phyloP scores from a whole-genome alignment of 2,329 filamentous ascomycete genomes.

The Drechslerella dactyloides region DNA sequence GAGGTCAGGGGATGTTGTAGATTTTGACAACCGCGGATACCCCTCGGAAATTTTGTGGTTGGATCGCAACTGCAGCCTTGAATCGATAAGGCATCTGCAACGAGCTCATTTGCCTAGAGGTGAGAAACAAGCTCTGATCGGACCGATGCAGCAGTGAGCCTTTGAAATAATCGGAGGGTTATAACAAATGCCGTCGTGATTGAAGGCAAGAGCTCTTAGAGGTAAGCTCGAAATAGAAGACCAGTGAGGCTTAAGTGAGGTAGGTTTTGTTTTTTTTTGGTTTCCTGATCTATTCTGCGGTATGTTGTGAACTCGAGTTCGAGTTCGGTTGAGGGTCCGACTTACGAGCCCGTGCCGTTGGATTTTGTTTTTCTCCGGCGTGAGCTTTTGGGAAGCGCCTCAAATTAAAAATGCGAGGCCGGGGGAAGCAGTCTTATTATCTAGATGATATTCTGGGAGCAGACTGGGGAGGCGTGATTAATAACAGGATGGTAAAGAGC shows the following conservation, averaged over 20 bases:
- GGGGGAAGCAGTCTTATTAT: conserved; percentile 3
- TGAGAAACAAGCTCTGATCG: conserved; percentile 2
- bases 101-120: conserved; percentile 44
- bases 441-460: conserved; percentile 13
- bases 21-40: conserved; percentile 42
- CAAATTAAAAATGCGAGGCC: conserved; percentile 36
- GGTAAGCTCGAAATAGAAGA: conserved; percentile 17
- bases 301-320: neutral
- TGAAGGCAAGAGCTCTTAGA: conserved; percentile 10
- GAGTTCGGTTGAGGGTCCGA: conserved; percentile 3
- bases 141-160: conserved; percentile 20
- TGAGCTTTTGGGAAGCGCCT: conserved; percentile 9
- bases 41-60: conserved; percentile 18
- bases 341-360: conserved; percentile 20
- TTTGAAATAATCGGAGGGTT: conserved; percentile 43
- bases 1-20: conserved; percentile 49
- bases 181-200: conserved; percentile 31
- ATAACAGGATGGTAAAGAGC: conserved; percentile 29
- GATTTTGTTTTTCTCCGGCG: conserved; percentile 26
- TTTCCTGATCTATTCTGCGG: neutral
- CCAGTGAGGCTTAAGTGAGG: conserved; percentile 6
- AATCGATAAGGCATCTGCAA: conserved; percentile 51
- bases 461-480: conserved; percentile 39
- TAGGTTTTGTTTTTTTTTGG: conserved; percentile 21
- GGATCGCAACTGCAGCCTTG: conserved; percentile 49